Evolutionary conservation across 164 flowering plant species (phyloP), one percentile per base, ranked within the genome.

Genomic region (Chloranthus sessilifolius): DNA sequence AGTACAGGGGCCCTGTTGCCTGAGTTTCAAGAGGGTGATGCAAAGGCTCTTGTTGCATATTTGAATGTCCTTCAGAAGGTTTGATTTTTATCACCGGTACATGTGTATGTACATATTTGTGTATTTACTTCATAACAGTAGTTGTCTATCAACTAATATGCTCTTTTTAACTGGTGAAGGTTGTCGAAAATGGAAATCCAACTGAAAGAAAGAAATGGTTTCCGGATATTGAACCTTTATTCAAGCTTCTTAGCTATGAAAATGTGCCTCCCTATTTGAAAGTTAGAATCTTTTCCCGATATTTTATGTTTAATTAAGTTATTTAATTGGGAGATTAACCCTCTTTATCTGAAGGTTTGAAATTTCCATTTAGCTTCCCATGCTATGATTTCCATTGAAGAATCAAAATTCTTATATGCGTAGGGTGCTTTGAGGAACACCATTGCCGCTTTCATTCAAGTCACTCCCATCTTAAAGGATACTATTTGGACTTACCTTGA

Each of bases 11-110:
- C 88, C 27, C 60, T 75, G 55, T 69, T 92, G 63, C 99, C 95
- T 1, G 97, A 92, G 63, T 81, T 92, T 66, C 95, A 78, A 60
- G 99, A 92, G 69, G 99, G 97, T 44, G 99, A 92, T 78, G 95
- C 99, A 43, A 84, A 80, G 78, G 97, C 95, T 47, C 81, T 92
- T 55, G 95, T 86, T 75, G 99, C 99, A 24, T 92, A 92, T 66
- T 65, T 92, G 70, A 68, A 65, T 55, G 95, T 92, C 56, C 89
- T 92, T 62, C 82, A 77, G 50, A 86, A 92, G 99, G 99, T 92
- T 46, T 29, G 59, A 9, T 12, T 15, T 17, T 44, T 1, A 1
- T 44, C n/a, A n/a, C n/a, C n/a, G n/a, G n/a, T n/a, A n/a, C n/a
- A n/a, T n/a, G n/a, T n/a, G n/a, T n/a, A n/a, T n/a, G n/a, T n/a